Base-by-base conservation (phyloP, 1,284 basidiomycete genomes). In the Pisolithus thermaeus region DNA sequence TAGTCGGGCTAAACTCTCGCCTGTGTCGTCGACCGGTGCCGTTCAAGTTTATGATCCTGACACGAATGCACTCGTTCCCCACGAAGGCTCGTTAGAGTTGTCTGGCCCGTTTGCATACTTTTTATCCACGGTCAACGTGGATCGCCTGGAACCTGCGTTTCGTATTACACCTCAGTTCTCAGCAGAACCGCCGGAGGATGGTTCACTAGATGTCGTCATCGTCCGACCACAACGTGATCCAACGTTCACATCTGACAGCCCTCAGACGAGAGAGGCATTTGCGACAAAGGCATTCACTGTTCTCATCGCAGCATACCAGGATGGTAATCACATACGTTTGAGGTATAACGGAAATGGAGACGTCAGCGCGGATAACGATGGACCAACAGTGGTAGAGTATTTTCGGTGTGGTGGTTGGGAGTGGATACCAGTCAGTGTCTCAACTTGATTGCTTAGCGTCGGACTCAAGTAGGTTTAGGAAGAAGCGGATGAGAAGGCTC, bases 81-180 rank as follows among this genome's bases (percentile, higher is more conserved):
- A 73, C 57, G 61, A 66, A 2, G 66, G 70, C 14, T 64, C 67
- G 16, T 65, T 79, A 25, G 73, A 76, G 41, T 55, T 87, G n/a
- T 59, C 76, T 1, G 94, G 92, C 0, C 92, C 92, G 1, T 97
- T 96, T 62, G 73, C 79, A 18, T 98, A 98, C 68, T 90, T 93
- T 63, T 68, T 96, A 20, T 83, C 85, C 6, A 87, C 87, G 0
- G 76, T 90, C 48, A 88, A 91, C 52, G 87, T 90, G 28, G 85
- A 92, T 65, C 77, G 94, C 14, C 74, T 97, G 51, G 94, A 97
- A 67, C 81, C 88, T 1, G 65, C 72, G 2, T 96, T 97, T 63
- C 74, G 84, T 50, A 59, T 58, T 53, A 62, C 41, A 55, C 72
- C 51, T 35, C 63, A 50, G 57, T 51, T 69, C 35, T 66, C 73